Percentiles rank a stretch among this genome's conserved stretches.
Conservation (phyloP, 2,329 filamentous ascomycete species). For the Fusarium mangiferae region DNA sequence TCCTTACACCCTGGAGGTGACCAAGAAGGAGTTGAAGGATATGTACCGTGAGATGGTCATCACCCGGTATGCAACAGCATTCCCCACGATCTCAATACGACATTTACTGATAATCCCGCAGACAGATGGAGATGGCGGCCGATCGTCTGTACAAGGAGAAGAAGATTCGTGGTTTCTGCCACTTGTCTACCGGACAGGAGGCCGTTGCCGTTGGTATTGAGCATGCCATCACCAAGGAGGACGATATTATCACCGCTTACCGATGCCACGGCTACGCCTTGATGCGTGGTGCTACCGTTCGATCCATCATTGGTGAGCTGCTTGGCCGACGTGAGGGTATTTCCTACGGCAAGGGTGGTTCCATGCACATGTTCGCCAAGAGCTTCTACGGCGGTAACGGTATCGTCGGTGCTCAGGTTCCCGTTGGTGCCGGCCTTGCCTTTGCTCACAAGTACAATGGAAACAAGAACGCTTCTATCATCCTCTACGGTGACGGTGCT, state of each 20-base stretch:
- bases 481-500: slow-evolving; percentile 97
- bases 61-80: slow-evolving; percentile 74
- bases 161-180: slow-evolving; percentile 99
- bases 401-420: slow-evolving; percentile 98
- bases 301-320: slow-evolving; percentile 95
- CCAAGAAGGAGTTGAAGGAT: slow-evolving; percentile 97
- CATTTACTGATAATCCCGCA: slow-evolving; percentile 56
- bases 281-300: slow-evolving; percentile 92
- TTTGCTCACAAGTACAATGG: slow-evolving; percentile 96
- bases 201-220: slow-evolving; percentile 97
- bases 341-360: slow-evolving; percentile 98
- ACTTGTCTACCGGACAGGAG: slow-evolving; percentile 97
- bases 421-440: slow-evolving; percentile 93
- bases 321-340: slow-evolving; percentile 96
- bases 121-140: slow-evolving; percentile 99
- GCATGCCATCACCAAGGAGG: slow-evolving; percentile 88
- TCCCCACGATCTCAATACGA: neutral
- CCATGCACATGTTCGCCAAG: slow-evolving; percentile 99
- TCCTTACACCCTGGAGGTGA: slow-evolving; percentile 89
- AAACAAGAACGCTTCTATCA: slow-evolving; percentile 85
- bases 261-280: slow-evolving; percentile 98
- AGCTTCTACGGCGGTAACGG: slow-evolving; percentile 99
- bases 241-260: slow-evolving; percentile 98
- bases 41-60: slow-evolving; percentile 99
- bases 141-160: slow-evolving; percentile 99